Conservation (phyloP, 208 protist genomes). For the Phytomonas francai region DNA sequence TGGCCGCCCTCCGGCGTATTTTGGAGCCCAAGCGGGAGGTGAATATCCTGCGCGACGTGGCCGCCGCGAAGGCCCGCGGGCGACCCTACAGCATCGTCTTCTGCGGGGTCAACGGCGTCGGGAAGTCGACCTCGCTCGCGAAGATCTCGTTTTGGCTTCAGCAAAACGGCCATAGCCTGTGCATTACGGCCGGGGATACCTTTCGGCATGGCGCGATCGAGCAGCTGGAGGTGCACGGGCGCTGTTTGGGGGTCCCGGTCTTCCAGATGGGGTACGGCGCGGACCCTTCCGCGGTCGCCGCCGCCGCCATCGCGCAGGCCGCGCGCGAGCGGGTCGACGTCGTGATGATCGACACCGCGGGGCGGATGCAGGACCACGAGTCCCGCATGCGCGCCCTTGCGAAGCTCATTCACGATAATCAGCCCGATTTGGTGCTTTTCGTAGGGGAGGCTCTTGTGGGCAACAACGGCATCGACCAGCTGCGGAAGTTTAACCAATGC, state of each 20-base stretch:
- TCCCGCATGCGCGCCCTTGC: conserved; percentile 97
- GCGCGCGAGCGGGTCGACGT: conserved; percentile 87
- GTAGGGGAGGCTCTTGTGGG: conserved; percentile 99
- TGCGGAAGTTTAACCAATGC: conserved; percentile 96
- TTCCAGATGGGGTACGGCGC: conserved; percentile 97
- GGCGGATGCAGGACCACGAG: conserved; percentile 99
- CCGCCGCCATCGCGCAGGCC: conserved; percentile 89
- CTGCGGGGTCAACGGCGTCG: conserved; percentile 99
- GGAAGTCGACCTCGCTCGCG: conserved; percentile 98
- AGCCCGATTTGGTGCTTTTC: conserved; percentile 97
- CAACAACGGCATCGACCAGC: conserved; percentile 99
- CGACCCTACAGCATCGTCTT: conserved; percentile 97
- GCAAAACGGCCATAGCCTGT: conserved; percentile 85
- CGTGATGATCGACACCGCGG: conserved; percentile 99
- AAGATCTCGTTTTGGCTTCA: conserved; percentile 97
- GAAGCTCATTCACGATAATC: conserved; percentile 96
- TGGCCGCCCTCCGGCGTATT: conserved; percentile 89
- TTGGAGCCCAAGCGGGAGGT: conserved; percentile 93
- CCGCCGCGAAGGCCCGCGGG: conserved; percentile 38
- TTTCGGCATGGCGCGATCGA: conserved; percentile 99
- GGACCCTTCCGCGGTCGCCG: conserved; percentile 92
- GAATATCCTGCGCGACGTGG: conserved; percentile 94
- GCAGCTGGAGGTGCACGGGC: conserved; percentile 96
- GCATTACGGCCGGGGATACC: conserved; percentile 99
- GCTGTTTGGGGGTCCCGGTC: conserved; percentile 88